These are phyloP conservation scores for Fusarium chuoi DNA, from an alignment of 2,329 filamentous ascomycete species.

Conservation along the genomic window DNA sequence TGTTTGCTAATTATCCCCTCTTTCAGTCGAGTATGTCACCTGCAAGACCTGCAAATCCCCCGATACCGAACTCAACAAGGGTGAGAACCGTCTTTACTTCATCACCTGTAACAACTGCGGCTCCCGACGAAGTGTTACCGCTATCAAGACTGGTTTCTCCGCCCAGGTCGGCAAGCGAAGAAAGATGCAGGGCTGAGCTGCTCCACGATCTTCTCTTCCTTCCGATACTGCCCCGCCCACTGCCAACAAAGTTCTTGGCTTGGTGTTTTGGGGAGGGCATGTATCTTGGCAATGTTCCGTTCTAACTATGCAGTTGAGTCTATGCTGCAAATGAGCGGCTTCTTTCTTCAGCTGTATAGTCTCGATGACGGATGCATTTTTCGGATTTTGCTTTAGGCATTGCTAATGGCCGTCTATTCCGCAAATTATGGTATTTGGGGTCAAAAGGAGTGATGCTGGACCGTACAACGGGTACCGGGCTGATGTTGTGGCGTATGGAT, in stretches of 20 bases:
- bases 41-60: constrained; percentile 98
- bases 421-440: constrained; percentile 28
- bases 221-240: constrained; percentile 9
- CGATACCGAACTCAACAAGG: constrained; percentile 96
- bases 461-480: constrained; percentile 29
- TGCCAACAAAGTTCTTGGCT: constrained; percentile 12
- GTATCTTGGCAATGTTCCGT: constrained; percentile 10
- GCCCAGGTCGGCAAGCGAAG: constrained; percentile 99
- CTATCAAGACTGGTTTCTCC: constrained; percentile 99
- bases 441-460: constrained; percentile 37
- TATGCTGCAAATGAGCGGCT: background rate
- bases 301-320: constrained; percentile 16
- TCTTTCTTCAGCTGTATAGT: constrained; percentile 3
- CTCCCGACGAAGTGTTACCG: constrained; percentile 87
- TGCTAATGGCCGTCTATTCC: constrained; percentile 22
- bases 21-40: constrained; percentile 89
- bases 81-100: constrained; percentile 99
- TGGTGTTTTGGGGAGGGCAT: constrained; percentile 16
- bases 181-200: constrained; percentile 83
- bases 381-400: constrained; percentile 35
- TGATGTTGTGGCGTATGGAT: constrained; percentile 43
- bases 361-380: constrained; percentile 30
- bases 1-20: constrained; percentile 44
- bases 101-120: constrained; percentile 91
- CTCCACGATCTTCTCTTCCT: constrained; percentile 1